These are phyloP conservation scores for Lithocarpus polystachyus DNA, from an alignment of 306 rosid genomes.

Conservation along the genomic window DNA sequence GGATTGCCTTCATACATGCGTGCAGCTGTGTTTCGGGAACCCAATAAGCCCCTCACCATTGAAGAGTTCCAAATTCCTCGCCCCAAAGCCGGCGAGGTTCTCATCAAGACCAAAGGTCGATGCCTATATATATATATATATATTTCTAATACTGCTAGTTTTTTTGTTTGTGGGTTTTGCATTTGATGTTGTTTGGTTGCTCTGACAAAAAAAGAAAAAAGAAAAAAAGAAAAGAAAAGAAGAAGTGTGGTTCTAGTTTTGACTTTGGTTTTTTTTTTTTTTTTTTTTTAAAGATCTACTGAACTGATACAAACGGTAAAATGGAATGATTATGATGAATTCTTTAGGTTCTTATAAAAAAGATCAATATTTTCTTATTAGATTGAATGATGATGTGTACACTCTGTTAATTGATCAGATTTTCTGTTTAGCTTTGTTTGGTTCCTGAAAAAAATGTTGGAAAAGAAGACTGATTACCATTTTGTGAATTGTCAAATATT, in stretches of 20 bases:
- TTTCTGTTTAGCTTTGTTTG: neutral
- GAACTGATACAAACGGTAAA: neutral
- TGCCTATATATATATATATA: no score
- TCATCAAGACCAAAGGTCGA: conserved; percentile 76
- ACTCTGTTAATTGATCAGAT: neutral
- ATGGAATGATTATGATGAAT: neutral
- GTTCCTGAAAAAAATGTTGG: neutral
- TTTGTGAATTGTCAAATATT: neutral
- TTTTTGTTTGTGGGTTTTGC: neutral
- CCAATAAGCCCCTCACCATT: conserved; percentile 77
- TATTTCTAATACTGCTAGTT: neutral
- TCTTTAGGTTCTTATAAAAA: neutral
- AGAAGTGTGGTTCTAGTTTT: neutral
- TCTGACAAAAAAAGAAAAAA: no score
- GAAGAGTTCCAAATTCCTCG: conserved; percentile 84
- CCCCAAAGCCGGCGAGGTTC: conserved; percentile 86
- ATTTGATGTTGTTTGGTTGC: neutral
- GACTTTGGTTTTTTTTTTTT: neutral
- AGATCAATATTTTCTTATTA: neutral
- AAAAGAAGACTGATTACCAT: neutral
- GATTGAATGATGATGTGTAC: neutral
- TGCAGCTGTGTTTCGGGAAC: conserved; percentile 75
- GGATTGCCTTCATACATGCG: conserved; percentile 78
- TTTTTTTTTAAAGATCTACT: neutral
- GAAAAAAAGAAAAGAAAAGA: neutral